Conservation (phyloP, 2,329 filamentous ascomycete species). For the Fusarium sp. region DNA sequence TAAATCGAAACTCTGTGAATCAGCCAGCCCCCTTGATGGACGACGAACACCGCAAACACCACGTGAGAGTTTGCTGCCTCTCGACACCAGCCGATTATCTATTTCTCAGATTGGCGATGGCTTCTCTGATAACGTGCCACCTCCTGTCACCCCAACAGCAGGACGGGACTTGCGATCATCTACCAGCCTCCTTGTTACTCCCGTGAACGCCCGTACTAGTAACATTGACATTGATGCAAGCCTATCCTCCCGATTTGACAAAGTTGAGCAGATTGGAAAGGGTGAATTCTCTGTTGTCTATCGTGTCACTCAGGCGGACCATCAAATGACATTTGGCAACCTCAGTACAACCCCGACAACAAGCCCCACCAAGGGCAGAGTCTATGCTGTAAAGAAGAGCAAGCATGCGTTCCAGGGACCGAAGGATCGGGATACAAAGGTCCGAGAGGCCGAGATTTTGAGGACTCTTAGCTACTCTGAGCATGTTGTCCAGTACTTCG, state of each 20-base stretch:
- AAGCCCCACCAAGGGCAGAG: slow-evolving; percentile 63
- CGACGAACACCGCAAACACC: slow-evolving; percentile 80
- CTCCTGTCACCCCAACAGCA: slow-evolving; percentile 84
- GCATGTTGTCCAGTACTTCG: slow-evolving; percentile 84
- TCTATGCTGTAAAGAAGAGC: slow-evolving; percentile 95
- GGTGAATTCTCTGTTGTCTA: slow-evolving; percentile 97
- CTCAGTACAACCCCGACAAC: slow-evolving; percentile 61
- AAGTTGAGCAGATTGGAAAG: slow-evolving; percentile 80
- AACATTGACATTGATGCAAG: slow-evolving; percentile 77
- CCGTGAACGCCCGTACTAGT: slow-evolving; percentile 74
- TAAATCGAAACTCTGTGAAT: slow-evolving; percentile 59
- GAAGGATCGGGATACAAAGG: slow-evolving; percentile 82
- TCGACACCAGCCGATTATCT: slow-evolving; percentile 83
- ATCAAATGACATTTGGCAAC: slow-evolving; percentile 47
- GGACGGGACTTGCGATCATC: slow-evolving; percentile 62
- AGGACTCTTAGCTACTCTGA: slow-evolving; percentile 80
- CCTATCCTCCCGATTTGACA: slow-evolving; percentile 79
- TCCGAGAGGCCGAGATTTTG: slow-evolving; percentile 84
- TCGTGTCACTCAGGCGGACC: slow-evolving; percentile 66
- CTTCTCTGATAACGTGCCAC: slow-evolving; percentile 50
- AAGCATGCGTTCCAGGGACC: slow-evolving; percentile 80
- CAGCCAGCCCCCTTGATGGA: slow-evolving; percentile 70
- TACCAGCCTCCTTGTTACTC: slow-evolving; percentile 68
- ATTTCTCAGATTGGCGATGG: slow-evolving; percentile 71
- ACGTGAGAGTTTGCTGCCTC: slow-evolving; percentile 75